A percentile compares a stretch with the other conserved stretches of the same genome.
These are phyloP conservation scores for Neurospora sp. DNA, from an alignment of 2,329 filamentous ascomycete genomes.

Conservation along the genomic window DNA sequence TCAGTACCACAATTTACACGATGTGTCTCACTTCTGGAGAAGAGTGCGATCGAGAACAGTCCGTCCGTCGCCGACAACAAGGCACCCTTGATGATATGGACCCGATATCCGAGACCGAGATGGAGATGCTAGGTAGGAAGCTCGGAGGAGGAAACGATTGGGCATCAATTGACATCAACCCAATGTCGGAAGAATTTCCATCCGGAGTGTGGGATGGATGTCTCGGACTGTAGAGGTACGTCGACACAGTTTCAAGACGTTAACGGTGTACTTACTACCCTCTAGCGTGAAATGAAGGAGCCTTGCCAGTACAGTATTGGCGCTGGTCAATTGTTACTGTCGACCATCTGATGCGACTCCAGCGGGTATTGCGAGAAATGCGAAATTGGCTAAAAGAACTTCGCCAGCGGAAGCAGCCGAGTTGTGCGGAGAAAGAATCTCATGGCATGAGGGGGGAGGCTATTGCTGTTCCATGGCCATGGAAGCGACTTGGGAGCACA, in stretches of 20 bases:
- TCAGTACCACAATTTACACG: neutral
- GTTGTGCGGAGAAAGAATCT: neutral
- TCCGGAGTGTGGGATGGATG: neutral
- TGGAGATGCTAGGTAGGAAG: neutral
- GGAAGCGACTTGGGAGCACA: neutral
- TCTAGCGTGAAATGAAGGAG: neutral
- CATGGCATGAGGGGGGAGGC: neutral
- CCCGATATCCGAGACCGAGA: neutral
- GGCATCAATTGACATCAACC: neutral
- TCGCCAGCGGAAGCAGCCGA: neutral
- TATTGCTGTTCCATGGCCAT: neutral
- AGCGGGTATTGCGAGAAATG: neutral
- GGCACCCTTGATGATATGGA: neutral
- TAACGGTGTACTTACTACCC: neutral
- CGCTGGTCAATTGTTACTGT: neutral
- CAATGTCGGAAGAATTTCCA: neutral
- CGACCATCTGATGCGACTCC: neutral
- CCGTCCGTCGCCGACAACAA: neutral
- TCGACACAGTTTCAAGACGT: neutral
- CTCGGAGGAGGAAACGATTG: neutral
- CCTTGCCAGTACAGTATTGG: neutral
- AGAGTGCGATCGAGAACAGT: neutral
- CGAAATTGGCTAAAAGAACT: neutral
- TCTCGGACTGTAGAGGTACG: neutral
- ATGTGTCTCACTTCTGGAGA: neutral